phyloP scores from a whole-genome alignment of 805 yeast genomes.

The Cephaloascus albidus region DNA sequence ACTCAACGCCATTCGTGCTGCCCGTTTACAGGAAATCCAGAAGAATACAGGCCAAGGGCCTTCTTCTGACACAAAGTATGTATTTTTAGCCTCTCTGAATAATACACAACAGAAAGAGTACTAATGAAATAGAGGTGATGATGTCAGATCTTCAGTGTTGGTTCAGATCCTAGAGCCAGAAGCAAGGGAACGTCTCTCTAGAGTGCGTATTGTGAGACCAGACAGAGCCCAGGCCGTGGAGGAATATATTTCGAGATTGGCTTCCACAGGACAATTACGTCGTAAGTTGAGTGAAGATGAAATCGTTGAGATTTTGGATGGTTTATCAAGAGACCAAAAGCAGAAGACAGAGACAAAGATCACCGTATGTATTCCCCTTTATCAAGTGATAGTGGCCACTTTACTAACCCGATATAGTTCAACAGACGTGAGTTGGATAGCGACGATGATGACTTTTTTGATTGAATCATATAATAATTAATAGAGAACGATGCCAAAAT shows the following conservation, averaged over 20 bases:
- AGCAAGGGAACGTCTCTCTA: conserved; percentile 80
- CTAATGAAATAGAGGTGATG: conserved; percentile 22
- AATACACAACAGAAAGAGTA: too few species aligned
- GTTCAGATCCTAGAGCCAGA: conserved; percentile 69
- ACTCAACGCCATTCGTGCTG: conserved; percentile 82
- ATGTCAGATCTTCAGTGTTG: conserved; percentile 31
- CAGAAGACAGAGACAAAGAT: conserved; percentile 55
- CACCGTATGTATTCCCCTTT: conserved; percentile 33
- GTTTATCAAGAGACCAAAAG: conserved; percentile 66
- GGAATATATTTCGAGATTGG: conserved; percentile 61
- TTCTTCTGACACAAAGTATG: conserved; percentile 2
- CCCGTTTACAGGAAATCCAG: conserved; percentile 82
- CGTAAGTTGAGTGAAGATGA: conserved; percentile 74
- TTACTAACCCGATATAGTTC: conserved; percentile 6
- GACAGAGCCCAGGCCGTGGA: conserved; percentile 89
- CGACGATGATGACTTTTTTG: conserved; percentile 25
- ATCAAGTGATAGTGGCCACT: too few species aligned
- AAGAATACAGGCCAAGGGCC: conserved; percentile 30
- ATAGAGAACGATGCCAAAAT: too few species aligned
- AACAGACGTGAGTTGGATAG: conserved; percentile 37
- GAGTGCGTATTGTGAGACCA: conserved; percentile 84
- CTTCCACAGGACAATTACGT: conserved; percentile 66
- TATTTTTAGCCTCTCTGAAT: too few species aligned
- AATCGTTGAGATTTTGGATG: conserved; percentile 74
- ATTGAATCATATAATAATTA: too few species aligned